Conservation (phyloP, 2,329 filamentous ascomycete genomes). For the Verticillium nubilum region DNA sequence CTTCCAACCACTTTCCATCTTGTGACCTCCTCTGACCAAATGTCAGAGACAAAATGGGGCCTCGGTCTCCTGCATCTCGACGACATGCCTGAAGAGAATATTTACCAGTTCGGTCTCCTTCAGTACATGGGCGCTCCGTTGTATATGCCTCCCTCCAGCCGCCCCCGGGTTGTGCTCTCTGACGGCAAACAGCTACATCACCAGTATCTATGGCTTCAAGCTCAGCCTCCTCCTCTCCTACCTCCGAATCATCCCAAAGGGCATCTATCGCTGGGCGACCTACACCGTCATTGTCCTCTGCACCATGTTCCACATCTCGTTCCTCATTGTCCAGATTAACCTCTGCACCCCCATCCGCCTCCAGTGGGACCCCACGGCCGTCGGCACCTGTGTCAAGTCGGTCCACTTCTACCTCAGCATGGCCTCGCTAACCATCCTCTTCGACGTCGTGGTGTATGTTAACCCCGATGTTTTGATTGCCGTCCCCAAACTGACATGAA, state of each 20-base stretch:
- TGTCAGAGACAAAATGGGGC: conserved; percentile 38
- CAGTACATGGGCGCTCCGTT: conserved; percentile 37
- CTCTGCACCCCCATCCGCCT: conserved; percentile 30
- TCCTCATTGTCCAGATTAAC: conserved; percentile 28
- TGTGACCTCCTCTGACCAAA: background rate
- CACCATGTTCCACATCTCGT: conserved; percentile 31
- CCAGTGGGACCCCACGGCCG: conserved; percentile 35
- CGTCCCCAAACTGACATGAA: background rate
- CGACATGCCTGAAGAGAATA: conserved; percentile 30
- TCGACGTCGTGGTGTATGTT: conserved; percentile 33
- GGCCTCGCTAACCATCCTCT: conserved; percentile 32
- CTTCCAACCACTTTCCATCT: background rate
- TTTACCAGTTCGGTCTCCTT: conserved; percentile 31
- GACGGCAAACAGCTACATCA: conserved; percentile 26
- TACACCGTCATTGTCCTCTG: conserved; percentile 27
- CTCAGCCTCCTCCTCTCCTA: conserved; percentile 37
- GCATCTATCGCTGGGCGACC: conserved; percentile 25
- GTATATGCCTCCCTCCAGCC: conserved; percentile 18
- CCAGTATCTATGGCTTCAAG: conserved; percentile 40
- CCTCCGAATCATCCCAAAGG: conserved; percentile 36
- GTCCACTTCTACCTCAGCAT: conserved; percentile 38
- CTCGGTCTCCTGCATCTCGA: conserved; percentile 27
- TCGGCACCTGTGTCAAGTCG: conserved; percentile 29
- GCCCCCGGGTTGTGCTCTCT: background rate
- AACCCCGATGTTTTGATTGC: background rate